Conservation (phyloP, 108 stramenopile genomes). For the Nitzschia sp. region DNA sequence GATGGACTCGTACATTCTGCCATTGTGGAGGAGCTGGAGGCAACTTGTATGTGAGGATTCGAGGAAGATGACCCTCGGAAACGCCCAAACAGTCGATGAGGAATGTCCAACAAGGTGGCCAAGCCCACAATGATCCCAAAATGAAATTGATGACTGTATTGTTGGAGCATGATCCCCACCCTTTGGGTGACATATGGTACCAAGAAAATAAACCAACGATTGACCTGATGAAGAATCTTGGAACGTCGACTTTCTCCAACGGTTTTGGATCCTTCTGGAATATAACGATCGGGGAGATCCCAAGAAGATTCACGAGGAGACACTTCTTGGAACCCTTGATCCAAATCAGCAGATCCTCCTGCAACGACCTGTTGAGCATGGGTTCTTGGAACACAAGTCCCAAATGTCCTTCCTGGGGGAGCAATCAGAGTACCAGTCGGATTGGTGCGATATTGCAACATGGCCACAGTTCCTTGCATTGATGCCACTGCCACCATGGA, state of each 20-base stretch:
- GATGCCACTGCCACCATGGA: conserved; percentile 45
- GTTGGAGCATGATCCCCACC: conserved; percentile 38
- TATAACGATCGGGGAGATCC: neutral
- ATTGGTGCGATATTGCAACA: conserved; percentile 66
- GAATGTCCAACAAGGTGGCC: conserved; percentile 41
- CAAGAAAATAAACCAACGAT: conserved; percentile 51
- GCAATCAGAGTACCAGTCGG: conserved; percentile 48
- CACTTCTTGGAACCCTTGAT: neutral
- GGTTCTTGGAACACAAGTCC: conserved; percentile 31
- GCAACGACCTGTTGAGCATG: neutral
- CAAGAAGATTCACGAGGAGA: neutral
- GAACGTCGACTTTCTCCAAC: conserved; percentile 11
- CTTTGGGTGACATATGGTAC: conserved; percentile 49
- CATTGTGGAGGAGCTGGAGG: neutral
- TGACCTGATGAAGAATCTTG: conserved; percentile 38
- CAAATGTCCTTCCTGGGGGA: conserved; percentile 59
- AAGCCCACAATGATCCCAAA: conserved; percentile 52
- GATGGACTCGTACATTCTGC: neutral
- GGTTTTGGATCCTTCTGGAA: neutral
- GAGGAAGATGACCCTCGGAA: neutral
- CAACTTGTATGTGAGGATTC: neutral
- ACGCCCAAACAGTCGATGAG: conserved; percentile 16
- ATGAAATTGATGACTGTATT: conserved; percentile 56
- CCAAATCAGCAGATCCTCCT: neutral
- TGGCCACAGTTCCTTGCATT: conserved; percentile 54